These are phyloP conservation scores for Mortierella sp. DNA, from an alignment of 371 early-diverging fungal species.

Conservation along the genomic window DNA sequence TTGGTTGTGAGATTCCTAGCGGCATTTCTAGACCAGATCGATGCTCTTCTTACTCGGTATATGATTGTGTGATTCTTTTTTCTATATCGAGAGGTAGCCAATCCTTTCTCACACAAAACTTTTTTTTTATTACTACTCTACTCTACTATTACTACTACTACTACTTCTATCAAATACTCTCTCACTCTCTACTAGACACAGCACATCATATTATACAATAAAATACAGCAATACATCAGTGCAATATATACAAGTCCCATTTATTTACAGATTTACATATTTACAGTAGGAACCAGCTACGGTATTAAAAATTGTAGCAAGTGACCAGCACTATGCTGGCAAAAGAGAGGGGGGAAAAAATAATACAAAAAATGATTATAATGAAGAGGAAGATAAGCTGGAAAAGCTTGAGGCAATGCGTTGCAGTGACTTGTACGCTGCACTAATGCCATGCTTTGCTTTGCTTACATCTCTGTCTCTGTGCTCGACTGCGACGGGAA, in stretches of 20 bases:
- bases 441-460: conserved; percentile 1
- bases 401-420: conserved; percentile 18
- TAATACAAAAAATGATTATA: not conserved
- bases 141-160: too few relatives aligned
- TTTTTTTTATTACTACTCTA: conserved; percentile 20
- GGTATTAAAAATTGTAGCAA: not conserved
- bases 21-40: conserved; percentile 56
- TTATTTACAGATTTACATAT: not conserved
- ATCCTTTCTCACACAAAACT: conserved; percentile 41
- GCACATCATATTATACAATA: too few relatives aligned
- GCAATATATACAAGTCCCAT: not conserved
- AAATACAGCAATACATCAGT: not conserved
- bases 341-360: too few relatives aligned
- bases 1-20: conserved; percentile 57
- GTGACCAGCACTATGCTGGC: conserved; percentile 4
- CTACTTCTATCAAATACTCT: too few relatives aligned
- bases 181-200: not conserved
- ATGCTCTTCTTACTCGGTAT: conserved; percentile 51
- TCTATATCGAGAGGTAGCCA: conserved; percentile 51
- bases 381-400: not conserved
- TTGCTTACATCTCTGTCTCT: not conserved
- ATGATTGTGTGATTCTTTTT: conserved; percentile 51
- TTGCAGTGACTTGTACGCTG: conserved; percentile 14
- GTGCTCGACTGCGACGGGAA: not conserved
- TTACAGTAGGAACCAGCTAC: not conserved